A percentile compares a stretch with the other conserved stretches of the same genome.
phyloP scores from a whole-genome alignment of 768 basidiomycete genomes.

The Tulasnella sp. region DNA sequence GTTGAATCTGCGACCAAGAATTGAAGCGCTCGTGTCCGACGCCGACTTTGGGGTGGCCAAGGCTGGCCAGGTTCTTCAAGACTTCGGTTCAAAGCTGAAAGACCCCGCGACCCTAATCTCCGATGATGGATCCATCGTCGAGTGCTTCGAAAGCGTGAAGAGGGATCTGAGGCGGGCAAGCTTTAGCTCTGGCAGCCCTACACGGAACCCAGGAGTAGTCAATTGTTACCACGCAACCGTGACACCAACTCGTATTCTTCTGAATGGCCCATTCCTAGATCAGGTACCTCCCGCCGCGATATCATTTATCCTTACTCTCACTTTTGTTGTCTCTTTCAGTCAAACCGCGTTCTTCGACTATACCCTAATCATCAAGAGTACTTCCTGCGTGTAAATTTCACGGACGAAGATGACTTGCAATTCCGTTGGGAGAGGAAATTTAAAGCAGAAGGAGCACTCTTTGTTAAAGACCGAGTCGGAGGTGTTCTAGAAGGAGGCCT shows the following conservation, averaged over 20 bases:
- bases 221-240: constrained; percentile 72
- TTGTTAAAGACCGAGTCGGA: constrained; percentile 59
- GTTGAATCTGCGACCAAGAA: not conserved
- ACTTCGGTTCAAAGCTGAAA: not conserved
- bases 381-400: constrained; percentile 80
- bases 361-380: constrained; percentile 58
- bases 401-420: constrained; percentile 72
- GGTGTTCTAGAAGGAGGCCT: constrained; percentile 60
- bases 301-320: too few relatives aligned
- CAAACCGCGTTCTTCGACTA: constrained; percentile 69
- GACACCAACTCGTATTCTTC: constrained; percentile 66
- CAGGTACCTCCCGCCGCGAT: not conserved
- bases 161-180: not conserved
- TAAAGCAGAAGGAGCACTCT: constrained; percentile 54
- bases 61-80: constrained; percentile 22
- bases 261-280: constrained; percentile 65
- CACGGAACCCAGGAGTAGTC: constrained; percentile 44
- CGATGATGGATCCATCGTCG: not conserved
- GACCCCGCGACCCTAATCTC: not conserved
- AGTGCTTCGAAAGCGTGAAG: not conserved
- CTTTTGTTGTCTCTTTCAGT: constrained; percentile 32
- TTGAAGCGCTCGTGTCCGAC: not conserved
- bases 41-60: not conserved
- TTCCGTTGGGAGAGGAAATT: constrained; percentile 61
- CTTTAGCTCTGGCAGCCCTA: not conserved